These are phyloP conservation scores for Eurotiales sp. DNA, from an alignment of 2,329 filamentous ascomycete species.

Conservation along the genomic window DNA sequence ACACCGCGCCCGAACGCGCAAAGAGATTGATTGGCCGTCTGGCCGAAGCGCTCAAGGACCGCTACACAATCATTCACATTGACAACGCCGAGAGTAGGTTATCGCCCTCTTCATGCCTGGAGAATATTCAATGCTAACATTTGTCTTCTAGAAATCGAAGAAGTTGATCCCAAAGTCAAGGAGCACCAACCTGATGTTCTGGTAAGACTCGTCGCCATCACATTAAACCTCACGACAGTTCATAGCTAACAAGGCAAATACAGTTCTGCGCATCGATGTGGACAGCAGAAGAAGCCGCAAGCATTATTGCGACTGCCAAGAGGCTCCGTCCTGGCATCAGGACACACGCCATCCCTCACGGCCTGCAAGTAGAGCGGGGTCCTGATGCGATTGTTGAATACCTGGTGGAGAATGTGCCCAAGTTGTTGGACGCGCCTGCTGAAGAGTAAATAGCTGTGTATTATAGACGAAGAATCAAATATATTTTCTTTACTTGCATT, in stretches of 20 bases:
- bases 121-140: constrained; percentile 6
- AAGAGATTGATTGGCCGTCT: constrained; percentile 60
- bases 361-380: constrained; percentile 40
- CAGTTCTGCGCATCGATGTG: constrained; percentile 63
- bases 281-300: constrained; percentile 39
- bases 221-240: neutral
- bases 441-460: neutral
- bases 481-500: too few species aligned
- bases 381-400: constrained; percentile 43
- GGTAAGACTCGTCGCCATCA: constrained; percentile 39
- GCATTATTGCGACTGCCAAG: constrained; percentile 36
- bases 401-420: constrained; percentile 38
- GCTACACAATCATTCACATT: constrained; percentile 60
- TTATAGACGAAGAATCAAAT: neutral
- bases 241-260: constrained; percentile 3
- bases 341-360: constrained; percentile 40
- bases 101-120: neutral
- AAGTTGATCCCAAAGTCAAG: constrained; percentile 53
- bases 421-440: constrained; percentile 27
- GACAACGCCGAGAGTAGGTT: constrained; percentile 60
- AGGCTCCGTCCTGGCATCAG: constrained; percentile 38
- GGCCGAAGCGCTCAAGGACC: constrained; percentile 58
- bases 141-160: constrained; percentile 46
- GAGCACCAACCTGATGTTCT: constrained; percentile 53
- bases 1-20: constrained; percentile 63